Conservation (phyloP, 345 rosid species). For the Aquilaria malaccensis region DNA sequence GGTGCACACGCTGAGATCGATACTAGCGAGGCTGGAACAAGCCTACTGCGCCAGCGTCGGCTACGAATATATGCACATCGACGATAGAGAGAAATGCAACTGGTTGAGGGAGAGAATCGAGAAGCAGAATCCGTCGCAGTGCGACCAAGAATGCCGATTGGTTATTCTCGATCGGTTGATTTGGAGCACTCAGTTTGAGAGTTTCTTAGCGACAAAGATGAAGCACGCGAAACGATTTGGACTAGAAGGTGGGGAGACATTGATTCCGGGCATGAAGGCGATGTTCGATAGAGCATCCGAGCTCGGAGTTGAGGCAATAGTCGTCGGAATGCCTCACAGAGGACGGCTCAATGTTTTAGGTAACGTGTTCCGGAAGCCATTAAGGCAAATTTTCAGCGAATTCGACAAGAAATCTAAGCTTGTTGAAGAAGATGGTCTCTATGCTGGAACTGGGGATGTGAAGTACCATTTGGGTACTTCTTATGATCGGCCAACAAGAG, state of each 20-base stretch:
- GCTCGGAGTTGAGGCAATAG: constrained; percentile 50
- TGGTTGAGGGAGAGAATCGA: constrained; percentile 56
- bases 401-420: constrained; percentile 39
- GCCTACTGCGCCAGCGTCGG: constrained; percentile 51
- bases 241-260: constrained; percentile 57
- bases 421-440: constrained; percentile 46
- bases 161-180: constrained; percentile 49
- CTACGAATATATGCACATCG: constrained; percentile 49
- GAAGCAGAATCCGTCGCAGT: constrained; percentile 36
- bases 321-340: constrained; percentile 53
- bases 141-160: constrained; percentile 33
- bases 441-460: constrained; percentile 57
- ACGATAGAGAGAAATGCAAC: constrained; percentile 45
- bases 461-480: constrained; percentile 60
- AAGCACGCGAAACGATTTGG: constrained; percentile 53
- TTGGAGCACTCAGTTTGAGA: constrained; percentile 56
- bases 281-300: constrained; percentile 52
- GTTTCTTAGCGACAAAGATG: constrained; percentile 53
- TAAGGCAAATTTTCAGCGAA: constrained; percentile 45
- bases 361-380: constrained; percentile 49
- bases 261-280: constrained; percentile 63
- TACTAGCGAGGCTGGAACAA: constrained; percentile 48
- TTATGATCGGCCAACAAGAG: constrained; percentile 54
- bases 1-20: constrained; percentile 49
- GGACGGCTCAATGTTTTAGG: constrained; percentile 52